Percentiles rank a stretch among this genome's conserved stretches.
Conservation (phyloP, 2,329 filamentous ascomycete species). For the Raffaelea ambrosiae region DNA sequence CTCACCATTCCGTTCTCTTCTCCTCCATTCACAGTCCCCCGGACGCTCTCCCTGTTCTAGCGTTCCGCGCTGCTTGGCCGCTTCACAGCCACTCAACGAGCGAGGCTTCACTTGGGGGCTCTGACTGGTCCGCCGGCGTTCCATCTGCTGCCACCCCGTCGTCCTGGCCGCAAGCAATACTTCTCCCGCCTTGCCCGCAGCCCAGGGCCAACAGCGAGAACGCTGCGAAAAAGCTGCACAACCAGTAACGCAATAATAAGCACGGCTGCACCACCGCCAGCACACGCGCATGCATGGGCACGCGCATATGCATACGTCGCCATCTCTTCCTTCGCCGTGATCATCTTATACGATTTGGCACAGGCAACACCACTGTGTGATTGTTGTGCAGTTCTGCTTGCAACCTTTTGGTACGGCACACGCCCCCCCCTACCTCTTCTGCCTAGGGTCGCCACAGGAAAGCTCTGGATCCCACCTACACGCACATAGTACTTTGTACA, state of each 20-base stretch:
- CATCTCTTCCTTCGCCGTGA: too few species aligned
- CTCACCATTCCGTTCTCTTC: neutral
- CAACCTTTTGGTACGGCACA: neutral
- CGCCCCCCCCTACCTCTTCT: neutral
- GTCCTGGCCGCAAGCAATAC: slow-evolving; percentile 16
- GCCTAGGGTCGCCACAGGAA: too few species aligned
- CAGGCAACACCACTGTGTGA: neutral
- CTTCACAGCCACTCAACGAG: slow-evolving; percentile 26
- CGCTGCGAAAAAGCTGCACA: neutral
- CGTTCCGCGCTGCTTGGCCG: slow-evolving; percentile 18
- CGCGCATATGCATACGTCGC: too few species aligned
- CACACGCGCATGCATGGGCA: neutral
- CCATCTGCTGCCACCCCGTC: slow-evolving; percentile 20
- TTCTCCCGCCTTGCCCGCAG: slow-evolving; percentile 18
- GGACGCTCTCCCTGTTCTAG: slow-evolving; percentile 15
- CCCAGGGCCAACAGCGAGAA: slow-evolving; percentile 1
- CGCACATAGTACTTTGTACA: too few species aligned
- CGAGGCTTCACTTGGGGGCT: slow-evolving; percentile 22
- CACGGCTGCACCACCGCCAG: neutral
- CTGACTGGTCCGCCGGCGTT: slow-evolving; percentile 28
- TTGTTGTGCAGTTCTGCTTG: slow-evolving; percentile 1
- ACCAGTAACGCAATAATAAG: neutral
- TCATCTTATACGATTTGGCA: neutral
- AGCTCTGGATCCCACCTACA: too few species aligned
- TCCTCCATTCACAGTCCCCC: neutral